phyloP scores from a whole-genome alignment of 2,329 filamentous ascomycete species.

The Xylariaceae sp. region DNA sequence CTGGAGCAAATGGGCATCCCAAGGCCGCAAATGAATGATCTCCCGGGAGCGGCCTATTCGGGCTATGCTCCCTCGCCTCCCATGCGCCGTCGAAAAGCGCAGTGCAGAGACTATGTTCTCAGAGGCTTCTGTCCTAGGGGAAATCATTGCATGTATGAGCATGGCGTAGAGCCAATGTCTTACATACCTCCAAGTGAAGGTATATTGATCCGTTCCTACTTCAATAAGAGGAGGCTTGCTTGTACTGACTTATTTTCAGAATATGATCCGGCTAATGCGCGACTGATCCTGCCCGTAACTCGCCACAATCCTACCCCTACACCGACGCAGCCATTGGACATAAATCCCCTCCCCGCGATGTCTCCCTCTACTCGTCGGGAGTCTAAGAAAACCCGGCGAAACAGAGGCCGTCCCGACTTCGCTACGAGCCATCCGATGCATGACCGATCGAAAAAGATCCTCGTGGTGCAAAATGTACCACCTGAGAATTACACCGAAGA shows the following conservation, averaged over 20 bases:
- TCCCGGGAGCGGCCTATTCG: conserved; percentile 29
- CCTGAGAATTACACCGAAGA: conserved; percentile 65
- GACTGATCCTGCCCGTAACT: conserved; percentile 21
- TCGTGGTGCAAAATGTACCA: conserved; percentile 77
- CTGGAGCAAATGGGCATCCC: conserved; percentile 55
- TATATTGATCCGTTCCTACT: conserved; percentile 11
- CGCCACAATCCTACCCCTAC: conserved; percentile 9
- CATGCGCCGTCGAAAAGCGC: conserved; percentile 35
- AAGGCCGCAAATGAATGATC: conserved; percentile 37
- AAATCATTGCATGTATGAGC: conserved; percentile 64
- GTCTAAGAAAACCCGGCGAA: conserved; percentile 33
- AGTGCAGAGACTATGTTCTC: conserved; percentile 67
- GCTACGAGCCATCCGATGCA: conserved; percentile 59
- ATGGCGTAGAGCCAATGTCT: conserved; percentile 49
- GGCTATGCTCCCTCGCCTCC: conserved; percentile 10
- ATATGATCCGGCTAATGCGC: conserved; percentile 56
- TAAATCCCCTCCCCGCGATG: conserved; percentile 8
- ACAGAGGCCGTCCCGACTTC: conserved; percentile 50
- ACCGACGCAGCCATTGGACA: conserved; percentile 12
- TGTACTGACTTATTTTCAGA: conserved; percentile 31
- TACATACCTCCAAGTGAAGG: conserved; percentile 35
- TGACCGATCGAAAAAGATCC: conserved; percentile 60
- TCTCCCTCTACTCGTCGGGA: conserved; percentile 25
- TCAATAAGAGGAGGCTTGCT: too few species aligned
- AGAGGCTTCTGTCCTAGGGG: conserved; percentile 70